phyloP scores from a whole-genome alignment of 2,329 filamentous ascomycete species.

The Colletotrichum acutatum region DNA sequence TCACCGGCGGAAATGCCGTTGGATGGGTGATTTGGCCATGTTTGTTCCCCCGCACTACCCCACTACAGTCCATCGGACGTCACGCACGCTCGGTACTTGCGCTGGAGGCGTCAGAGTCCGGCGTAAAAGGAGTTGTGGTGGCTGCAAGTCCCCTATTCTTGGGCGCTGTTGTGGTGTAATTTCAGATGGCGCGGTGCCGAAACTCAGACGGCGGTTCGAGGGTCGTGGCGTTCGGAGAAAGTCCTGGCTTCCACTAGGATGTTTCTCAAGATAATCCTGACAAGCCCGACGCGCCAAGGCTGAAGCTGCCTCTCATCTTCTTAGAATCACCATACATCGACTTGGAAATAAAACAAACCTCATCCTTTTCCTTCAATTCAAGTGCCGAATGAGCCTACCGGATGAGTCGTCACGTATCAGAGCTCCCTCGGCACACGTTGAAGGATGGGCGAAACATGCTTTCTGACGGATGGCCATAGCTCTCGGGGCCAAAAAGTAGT shows the following conservation, averaged over 20 bases:
- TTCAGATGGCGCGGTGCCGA: slow-evolving; percentile 26
- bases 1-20: background rate
- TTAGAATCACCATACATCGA: background rate
- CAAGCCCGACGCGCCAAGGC: background rate
- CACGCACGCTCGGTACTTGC: slow-evolving; percentile 31
- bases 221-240: slow-evolving; percentile 13
- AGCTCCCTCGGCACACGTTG: background rate
- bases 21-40: slow-evolving; percentile 11
- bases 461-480: slow-evolving; percentile 13
- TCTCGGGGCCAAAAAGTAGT: slow-evolving; percentile 21
- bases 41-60: slow-evolving; percentile 34
- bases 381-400: slow-evolving; percentile 1
- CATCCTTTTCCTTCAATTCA: background rate
- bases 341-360: background rate
- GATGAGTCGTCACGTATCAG: background rate
- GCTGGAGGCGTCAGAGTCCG: slow-evolving; percentile 12
- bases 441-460: background rate
- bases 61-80: slow-evolving; percentile 33
- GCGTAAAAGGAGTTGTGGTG: background rate
- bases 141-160: background rate
- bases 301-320: background rate
- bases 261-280: background rate
- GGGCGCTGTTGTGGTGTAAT: background rate
- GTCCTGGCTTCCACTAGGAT: background rate
- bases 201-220: slow-evolving; percentile 25